Conservation (phyloP, 169 alveolate species). For the Eimeria mitis region DNA sequence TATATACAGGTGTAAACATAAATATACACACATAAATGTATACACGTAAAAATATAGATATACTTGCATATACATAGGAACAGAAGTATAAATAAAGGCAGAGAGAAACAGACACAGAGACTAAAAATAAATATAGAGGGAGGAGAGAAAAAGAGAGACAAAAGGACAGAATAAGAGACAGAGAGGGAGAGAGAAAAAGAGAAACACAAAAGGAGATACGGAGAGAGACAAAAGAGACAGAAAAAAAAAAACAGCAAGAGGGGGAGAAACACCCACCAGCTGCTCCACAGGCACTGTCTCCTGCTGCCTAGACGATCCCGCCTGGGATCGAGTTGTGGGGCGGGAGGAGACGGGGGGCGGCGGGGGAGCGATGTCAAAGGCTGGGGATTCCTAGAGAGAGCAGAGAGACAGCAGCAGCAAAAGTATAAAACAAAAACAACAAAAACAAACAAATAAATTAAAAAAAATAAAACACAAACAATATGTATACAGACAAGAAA, state of each 20-base stretch:
- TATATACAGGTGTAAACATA: neutral
- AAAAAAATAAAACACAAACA: neutral
- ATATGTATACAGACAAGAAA: no score
- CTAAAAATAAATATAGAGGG: no score
- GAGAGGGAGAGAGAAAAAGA: neutral
- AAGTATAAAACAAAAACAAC: no score
- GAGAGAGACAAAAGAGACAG: neutral
- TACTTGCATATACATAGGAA: neutral
- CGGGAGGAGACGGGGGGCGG: neutral
- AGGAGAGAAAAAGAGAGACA: neutral
- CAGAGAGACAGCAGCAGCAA: neutral
- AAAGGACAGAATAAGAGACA: neutral
- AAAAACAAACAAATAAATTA: no score
- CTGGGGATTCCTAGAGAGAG: conserved; percentile 19
- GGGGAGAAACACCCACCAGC: neutral
- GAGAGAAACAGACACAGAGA: neutral
- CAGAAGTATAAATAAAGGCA: neutral
- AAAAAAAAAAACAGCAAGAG: no score
- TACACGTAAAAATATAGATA: neutral
- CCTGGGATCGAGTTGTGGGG: neutral
- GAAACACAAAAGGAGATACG: neutral
- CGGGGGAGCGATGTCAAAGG: neutral
- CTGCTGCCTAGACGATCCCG: neutral
- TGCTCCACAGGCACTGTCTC: neutral
- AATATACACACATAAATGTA: neutral